Evolutionary conservation across 2,329 filamentous ascomycete species (phyloP).

Genomic region (Colletotrichum theobromicola): DNA sequence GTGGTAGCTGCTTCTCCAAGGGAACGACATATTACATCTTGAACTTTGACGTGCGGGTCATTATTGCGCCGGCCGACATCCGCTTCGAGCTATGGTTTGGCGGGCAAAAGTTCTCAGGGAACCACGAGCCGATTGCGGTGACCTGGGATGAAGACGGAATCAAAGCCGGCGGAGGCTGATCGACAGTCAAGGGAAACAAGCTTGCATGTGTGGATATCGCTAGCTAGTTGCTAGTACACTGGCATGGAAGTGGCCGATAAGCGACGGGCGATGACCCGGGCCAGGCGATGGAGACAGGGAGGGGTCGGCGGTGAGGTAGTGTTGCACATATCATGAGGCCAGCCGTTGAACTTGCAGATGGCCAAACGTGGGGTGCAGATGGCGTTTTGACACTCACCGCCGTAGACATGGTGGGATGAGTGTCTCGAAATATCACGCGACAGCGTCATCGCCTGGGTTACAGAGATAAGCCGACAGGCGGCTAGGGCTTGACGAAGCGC

Average conservation of each 20-base stretch:
- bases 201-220: not conserved
- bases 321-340: not conserved
- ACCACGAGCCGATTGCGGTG: constrained; percentile 41
- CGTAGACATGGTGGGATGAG: not conserved
- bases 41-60: constrained; percentile 56
- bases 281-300: not conserved
- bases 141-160: constrained; percentile 36
- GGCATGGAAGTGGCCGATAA: not conserved
- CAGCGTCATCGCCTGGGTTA: not conserved
- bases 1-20: constrained; percentile 34
- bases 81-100: constrained; percentile 49
- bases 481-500: not conserved
- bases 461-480: not conserved
- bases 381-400: constrained; percentile 14
- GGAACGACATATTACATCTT: constrained; percentile 44
- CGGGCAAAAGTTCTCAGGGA: constrained; percentile 41
- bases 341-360: not conserved
- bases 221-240: not conserved
- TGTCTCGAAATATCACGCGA: constrained; percentile 15
- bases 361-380: not conserved
- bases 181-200: not conserved
- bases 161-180: not conserved
- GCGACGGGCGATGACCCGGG: not conserved
- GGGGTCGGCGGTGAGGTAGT: not conserved
- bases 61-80: constrained; percentile 61